A percentile compares a stretch with the other conserved stretches of the same genome.
Evolutionary conservation across 495 filamentous ascomycete species (phyloP).

Genomic region (Terfezia boudieri): DNA sequence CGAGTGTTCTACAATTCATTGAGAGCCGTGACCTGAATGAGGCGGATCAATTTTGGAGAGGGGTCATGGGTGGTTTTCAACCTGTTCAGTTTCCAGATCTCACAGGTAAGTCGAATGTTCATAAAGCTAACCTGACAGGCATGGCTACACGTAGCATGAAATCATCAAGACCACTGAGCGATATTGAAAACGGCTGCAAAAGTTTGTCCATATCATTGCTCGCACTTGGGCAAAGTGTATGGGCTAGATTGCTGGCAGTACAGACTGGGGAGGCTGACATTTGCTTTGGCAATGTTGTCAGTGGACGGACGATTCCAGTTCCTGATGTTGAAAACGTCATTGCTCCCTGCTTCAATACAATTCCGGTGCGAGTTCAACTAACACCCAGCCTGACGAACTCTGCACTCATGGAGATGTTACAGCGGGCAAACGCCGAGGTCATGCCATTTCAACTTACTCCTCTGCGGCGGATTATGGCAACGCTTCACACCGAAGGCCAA

Average conservation of each 20-base stretch:
- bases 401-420: constrained; percentile 31
- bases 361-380: constrained; percentile 47
- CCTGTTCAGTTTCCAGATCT: constrained; percentile 26
- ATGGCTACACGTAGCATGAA: constrained; percentile 6
- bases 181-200: constrained; percentile 27
- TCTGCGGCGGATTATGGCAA: constrained; percentile 37
- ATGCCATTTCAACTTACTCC: constrained; percentile 45
- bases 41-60: constrained; percentile 39
- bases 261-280: constrained; percentile 34
- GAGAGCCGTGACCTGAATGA: constrained; percentile 17
- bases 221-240: constrained; percentile 42
- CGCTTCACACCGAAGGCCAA: constrained; percentile 20
- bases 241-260: constrained; percentile 36
- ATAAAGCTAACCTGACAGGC: constrained; percentile 7
- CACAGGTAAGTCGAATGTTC: constrained; percentile 4
- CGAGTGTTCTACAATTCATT: constrained; percentile 29
- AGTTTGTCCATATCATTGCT: constrained; percentile 36
- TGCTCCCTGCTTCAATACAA: constrained; percentile 72
- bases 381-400: constrained; percentile 22
- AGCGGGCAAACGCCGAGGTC: constrained; percentile 32
- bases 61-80: constrained; percentile 27
- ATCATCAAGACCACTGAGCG: constrained; percentile 20
- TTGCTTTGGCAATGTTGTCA: constrained; percentile 67
- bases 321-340: constrained; percentile 47
- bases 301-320: constrained; percentile 42